Evolutionary conservation across 1,284 basidiomycete species (phyloP).

Genomic region (Cryptococcus maquisensis): DNA sequence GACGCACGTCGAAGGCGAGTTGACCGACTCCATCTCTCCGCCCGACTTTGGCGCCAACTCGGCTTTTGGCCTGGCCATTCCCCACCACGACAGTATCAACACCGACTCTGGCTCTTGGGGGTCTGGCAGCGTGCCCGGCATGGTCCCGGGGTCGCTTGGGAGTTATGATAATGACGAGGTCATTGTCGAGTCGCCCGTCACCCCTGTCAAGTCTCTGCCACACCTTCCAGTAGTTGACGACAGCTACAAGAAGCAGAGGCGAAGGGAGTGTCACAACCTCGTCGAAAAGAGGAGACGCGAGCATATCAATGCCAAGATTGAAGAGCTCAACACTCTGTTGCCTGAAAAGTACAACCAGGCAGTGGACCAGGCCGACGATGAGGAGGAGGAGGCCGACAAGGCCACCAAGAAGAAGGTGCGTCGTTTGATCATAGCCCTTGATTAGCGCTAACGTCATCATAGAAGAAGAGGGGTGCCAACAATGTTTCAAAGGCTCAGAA

Average conservation of each 20-base stretch:
- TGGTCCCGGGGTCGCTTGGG: slow-evolving; percentile 19
- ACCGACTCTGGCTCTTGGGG: slow-evolving; percentile 11
- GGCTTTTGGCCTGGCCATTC: slow-evolving; percentile 29
- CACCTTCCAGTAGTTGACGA: slow-evolving; percentile 19
- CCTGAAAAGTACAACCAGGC: slow-evolving; percentile 27
- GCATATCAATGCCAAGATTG: slow-evolving; percentile 47
- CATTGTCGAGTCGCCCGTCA: slow-evolving; percentile 33
- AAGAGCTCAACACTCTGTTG: slow-evolving; percentile 40
- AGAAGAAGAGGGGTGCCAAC: slow-evolving; percentile 12
- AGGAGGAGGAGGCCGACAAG: slow-evolving; percentile 31
- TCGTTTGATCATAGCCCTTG: neutral
- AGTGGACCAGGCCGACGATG: slow-evolving; percentile 31
- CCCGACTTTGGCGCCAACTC: slow-evolving; percentile 16
- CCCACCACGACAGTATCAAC: slow-evolving; percentile 11
- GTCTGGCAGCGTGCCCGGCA: slow-evolving; percentile 22
- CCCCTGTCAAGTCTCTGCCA: slow-evolving; percentile 28
- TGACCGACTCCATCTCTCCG: slow-evolving; percentile 25
- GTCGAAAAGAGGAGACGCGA: slow-evolving; percentile 46
- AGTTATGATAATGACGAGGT: slow-evolving; percentile 28
- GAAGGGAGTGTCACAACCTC: slow-evolving; percentile 46
- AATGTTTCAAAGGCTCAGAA: slow-evolving; percentile 30
- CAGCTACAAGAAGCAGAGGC: slow-evolving; percentile 34
- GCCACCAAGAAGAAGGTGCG: slow-evolving; percentile 34
- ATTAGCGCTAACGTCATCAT: slow-evolving; percentile 15
- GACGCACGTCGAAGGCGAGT: slow-evolving; percentile 26